Conservation (phyloP, 106 monocot species). For the Allium sativum region DNA sequence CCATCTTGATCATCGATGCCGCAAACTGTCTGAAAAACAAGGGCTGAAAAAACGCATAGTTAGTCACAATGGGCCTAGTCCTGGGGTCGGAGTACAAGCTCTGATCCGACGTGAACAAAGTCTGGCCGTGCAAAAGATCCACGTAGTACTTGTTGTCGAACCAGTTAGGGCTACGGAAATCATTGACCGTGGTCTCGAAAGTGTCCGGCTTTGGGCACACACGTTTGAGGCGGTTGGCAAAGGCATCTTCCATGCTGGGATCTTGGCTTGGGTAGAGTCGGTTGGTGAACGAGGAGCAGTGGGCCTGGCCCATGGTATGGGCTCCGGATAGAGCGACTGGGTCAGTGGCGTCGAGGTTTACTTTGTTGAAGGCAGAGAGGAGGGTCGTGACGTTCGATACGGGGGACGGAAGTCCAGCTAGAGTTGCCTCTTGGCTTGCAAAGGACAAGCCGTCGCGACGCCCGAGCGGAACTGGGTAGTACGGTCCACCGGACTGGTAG, state of each 20-base stretch:
- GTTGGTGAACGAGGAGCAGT: conserved; percentile 43
- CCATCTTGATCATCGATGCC: conserved; percentile 41
- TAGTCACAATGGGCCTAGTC: conserved; percentile 14
- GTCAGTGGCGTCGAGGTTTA: conserved; percentile 35
- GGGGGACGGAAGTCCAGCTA: conserved; percentile 25
- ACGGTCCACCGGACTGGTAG: conserved; percentile 25
- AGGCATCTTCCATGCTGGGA: conserved; percentile 20
- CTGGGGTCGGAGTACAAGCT: conserved; percentile 22
- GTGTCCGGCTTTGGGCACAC: conserved; percentile 16
- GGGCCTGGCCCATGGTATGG: conserved; percentile 44
- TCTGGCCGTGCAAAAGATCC: conserved; percentile 24
- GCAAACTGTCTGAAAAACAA: conserved; percentile 38
- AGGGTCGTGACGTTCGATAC: conserved; percentile 17
- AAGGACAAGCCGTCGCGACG: conserved; percentile 36
- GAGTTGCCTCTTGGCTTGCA: conserved; percentile 21
- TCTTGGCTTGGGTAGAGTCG: conserved; percentile 22
- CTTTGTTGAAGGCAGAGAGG: conserved; percentile 13
- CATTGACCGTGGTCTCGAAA: conserved; percentile 13
- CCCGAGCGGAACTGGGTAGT: conserved; percentile 32
- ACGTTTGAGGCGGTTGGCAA: conserved; percentile 3
- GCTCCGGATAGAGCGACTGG: conserved; percentile 56
- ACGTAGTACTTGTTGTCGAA: conserved; percentile 51
- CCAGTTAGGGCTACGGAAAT: conserved; percentile 17
- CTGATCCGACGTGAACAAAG: conserved; percentile 47
- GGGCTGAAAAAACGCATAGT: conserved; percentile 20